Percentiles rank a stretch among this genome's conserved stretches.
Conservation (phyloP, 2,329 filamentous ascomycete species). For the Volutella citrinella region DNA sequence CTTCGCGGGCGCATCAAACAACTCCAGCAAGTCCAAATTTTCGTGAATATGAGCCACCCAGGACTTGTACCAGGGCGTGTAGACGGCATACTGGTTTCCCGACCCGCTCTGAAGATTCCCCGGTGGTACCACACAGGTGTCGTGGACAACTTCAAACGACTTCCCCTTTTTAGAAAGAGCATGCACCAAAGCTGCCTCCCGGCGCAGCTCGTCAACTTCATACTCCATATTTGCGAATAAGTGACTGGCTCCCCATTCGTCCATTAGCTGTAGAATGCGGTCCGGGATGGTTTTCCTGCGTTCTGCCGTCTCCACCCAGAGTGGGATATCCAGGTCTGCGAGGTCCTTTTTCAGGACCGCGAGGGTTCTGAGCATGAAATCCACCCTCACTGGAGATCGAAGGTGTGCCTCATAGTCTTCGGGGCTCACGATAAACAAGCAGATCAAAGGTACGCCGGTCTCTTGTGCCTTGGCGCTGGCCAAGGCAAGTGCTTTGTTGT, state of each 20-base stretch:
- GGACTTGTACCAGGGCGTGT: constrained; percentile 74
- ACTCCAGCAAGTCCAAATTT: constrained; percentile 64
- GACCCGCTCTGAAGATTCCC: constrained; percentile 63
- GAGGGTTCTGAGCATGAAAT: constrained; percentile 76
- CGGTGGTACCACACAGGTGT: constrained; percentile 79
- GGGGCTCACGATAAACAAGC: constrained; percentile 76
- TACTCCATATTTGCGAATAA: constrained; percentile 85
- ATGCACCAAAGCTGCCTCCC: constrained; percentile 67
- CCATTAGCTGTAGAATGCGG: constrained; percentile 62
- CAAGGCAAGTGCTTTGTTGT: constrained; percentile 69
- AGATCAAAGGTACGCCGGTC: constrained; percentile 68
- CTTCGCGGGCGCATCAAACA: constrained; percentile 47
- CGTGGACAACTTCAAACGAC: constrained; percentile 69
- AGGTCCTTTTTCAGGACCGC: constrained; percentile 64
- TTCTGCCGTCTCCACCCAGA: constrained; percentile 71
- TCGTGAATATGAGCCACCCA: constrained; percentile 74
- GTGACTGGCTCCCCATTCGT: constrained; percentile 71
- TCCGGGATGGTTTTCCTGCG: constrained; percentile 60
- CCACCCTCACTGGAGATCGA: constrained; percentile 68
- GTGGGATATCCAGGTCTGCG: constrained; percentile 68
- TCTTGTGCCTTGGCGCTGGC: constrained; percentile 65
- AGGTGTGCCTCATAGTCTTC: constrained; percentile 83
- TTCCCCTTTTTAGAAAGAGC: constrained; percentile 61
- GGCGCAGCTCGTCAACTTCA: constrained; percentile 82
- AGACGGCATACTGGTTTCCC: constrained; percentile 81